phyloP scores from a whole-genome alignment of 2,329 filamentous ascomycete genomes.

The Aaosphaeria pasadenensis region DNA sequence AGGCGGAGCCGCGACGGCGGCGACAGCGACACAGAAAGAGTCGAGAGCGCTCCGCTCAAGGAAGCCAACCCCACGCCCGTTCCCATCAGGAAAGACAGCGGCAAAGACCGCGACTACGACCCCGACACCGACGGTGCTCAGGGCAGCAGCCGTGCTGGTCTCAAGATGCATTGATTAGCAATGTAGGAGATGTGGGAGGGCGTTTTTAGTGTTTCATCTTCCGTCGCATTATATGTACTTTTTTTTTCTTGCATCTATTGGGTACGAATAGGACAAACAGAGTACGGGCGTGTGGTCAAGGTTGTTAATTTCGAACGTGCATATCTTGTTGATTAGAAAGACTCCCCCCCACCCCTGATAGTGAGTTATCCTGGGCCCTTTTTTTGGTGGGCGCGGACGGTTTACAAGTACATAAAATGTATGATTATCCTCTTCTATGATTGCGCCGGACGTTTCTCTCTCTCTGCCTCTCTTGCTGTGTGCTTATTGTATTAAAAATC shows the following conservation, averaged over 20 bases:
- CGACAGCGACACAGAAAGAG: conserved; percentile 21
- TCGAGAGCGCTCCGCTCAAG: conserved; percentile 20
- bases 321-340: no score
- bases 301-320: no score
- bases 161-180: not conserved
- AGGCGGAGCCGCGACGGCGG: conserved; percentile 14
- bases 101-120: conserved; percentile 30
- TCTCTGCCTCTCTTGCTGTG: no score
- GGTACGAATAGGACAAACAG: no score
- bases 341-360: no score
- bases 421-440: no score
- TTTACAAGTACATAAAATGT: no score
- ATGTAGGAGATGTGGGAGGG: not conserved
- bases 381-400: no score
- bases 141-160: conserved; percentile 9
- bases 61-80: conserved; percentile 35
- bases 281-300: no score
- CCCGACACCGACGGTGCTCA: conserved; percentile 44
- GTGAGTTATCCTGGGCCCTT: no score
- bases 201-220: not conserved
- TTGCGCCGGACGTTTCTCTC: no score
- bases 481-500: no score
- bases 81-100: conserved; percentile 14
- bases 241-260: not conserved
- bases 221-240: not conserved